Base-by-base conservation (phyloP, 768 basidiomycete species). In the Termitomyces sp. region DNA sequence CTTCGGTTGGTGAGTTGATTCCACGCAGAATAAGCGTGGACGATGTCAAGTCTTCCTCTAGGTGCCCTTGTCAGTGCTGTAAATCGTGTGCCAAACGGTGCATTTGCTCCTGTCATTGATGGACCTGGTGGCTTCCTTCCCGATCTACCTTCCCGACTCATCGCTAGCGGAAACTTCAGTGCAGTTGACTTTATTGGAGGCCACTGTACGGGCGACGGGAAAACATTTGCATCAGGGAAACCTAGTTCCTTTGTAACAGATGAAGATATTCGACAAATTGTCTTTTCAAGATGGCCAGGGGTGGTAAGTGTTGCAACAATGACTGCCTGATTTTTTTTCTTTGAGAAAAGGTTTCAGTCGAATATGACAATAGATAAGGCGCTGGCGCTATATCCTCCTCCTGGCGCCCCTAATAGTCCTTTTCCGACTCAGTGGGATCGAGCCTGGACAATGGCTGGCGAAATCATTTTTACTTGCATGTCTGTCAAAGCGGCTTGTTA, bases 401-500 rank as follows among this genome's bases (percentile, higher is more conserved):
- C 76, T 5, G 67, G 63, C 18, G 58, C 66, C 0, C 52, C 52
- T 20, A 42, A 66, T 10, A 74, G 74, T 61, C 70, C 72, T 4
- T 77, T 75, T 56, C 60, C 67, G 10, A 74, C 73, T 3, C 66
- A 78, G 48, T 79, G 69, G 57, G 76, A 79, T 30, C 70, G 75
- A 20, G 74, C 75, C 5, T 69, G 65, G 49, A 69, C 72, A 2
- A 77, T 79, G 62, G 75, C 73, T 30, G 75, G 75, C 13, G 75
- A 79, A 8, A 71, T 72, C 0, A 65, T 76, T 8, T 77, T 77
- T 58, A 72, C 73, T 10, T 79, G 77, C 74, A 75, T 79, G 77
- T 77, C 42, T 2, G 75, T 48, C 13, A 20, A 28, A 42, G 24
- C 32, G 13, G 5, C 6, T 16, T 8, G 18, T 4, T 40, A 7